Base-by-base conservation (phyloP, 176 grass and related monocot species). In the Zoysia pacifica region DNA sequence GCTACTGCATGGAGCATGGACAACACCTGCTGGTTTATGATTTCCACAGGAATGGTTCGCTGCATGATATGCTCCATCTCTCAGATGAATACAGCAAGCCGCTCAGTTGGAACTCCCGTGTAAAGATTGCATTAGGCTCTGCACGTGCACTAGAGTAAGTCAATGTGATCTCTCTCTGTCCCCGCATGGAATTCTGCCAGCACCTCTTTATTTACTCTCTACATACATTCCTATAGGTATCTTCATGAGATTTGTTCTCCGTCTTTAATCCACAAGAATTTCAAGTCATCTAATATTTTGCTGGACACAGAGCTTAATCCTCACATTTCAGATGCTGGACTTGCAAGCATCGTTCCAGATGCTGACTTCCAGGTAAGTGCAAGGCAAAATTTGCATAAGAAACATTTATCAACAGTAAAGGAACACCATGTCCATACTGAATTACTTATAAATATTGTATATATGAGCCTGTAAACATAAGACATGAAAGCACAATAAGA, bases 81-180 rank as follows among this genome's bases (percentile, higher is more conserved):
- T 83, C 85, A 72, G 89, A 92, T 70, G 94, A 97, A 65, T 86
- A 81, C 47, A 91, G 69, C 84, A 91, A 97, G 40, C 94, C 94
- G 44, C 83, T 97, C 58, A 88, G 86, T 75, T 97, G 94, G 94
- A 94, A 84, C 84, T 80, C 83, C 60, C 89, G 94, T 79, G 81
- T 97, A 62, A 97, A 92, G 87, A 88, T 97, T 80, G 91, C 89
- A 41, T 82, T 97, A 48, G 94, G 94, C 7, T 84, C 91, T 46
- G 94, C 94, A 81, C 91, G 94, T 76, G 94, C 91, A 36, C 85
- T 97, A 72, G 94, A 97, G 94, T 97, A 92, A 88, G 86, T 62
- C 41, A 58, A 52, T 62, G 15, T 18, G 55, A 67, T 5, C 36
- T 72, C 14, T 48, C 47, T 75, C 9, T n/a, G 19, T 73, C 39